A percentile compares a stretch with the other conserved stretches of the same genome.
Evolutionary conservation across 768 basidiomycete genomes (phyloP).

Genomic region (Aureoboletus auriporus): DNA sequence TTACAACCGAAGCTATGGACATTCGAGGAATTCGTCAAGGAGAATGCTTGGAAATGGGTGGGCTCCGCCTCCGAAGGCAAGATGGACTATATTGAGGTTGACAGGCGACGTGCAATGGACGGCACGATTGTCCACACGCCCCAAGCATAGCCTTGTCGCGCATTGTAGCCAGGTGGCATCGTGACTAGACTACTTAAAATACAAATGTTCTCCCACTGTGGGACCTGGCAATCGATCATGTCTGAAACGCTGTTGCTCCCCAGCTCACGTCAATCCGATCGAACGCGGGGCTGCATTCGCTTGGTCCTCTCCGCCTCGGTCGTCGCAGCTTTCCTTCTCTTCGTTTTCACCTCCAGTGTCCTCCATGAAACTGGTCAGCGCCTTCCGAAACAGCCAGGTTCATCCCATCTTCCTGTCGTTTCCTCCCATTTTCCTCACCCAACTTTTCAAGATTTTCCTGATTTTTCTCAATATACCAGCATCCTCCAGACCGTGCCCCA

Average conservation of each 20-base stretch:
- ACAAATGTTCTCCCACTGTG: no score
- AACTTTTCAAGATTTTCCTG: conserved; percentile 33
- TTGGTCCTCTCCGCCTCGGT: conserved; percentile 31
- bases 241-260: conserved; percentile 12
- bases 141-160: neutral
- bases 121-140: conserved; percentile 25
- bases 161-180: no score
- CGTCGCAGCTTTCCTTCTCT: conserved; percentile 40
- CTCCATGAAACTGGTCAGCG: conserved; percentile 4
- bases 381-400: conserved; percentile 13
- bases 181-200: neutral
- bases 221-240: neutral
- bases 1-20: conserved; percentile 71
- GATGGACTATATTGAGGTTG: conserved; percentile 49
- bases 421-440: neutral
- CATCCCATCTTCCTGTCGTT: neutral
- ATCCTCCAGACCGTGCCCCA: conserved; percentile 39
- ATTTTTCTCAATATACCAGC: conserved; percentile 53
- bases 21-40: conserved; percentile 73
- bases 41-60: conserved; percentile 80
- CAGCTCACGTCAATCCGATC: neutral
- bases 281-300: neutral
- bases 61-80: conserved; percentile 35
- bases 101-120: conserved; percentile 41
- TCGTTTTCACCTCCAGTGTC: conserved; percentile 37